Conservation (phyloP, 768 basidiomycete genomes). For the Hericium erinaceus region DNA sequence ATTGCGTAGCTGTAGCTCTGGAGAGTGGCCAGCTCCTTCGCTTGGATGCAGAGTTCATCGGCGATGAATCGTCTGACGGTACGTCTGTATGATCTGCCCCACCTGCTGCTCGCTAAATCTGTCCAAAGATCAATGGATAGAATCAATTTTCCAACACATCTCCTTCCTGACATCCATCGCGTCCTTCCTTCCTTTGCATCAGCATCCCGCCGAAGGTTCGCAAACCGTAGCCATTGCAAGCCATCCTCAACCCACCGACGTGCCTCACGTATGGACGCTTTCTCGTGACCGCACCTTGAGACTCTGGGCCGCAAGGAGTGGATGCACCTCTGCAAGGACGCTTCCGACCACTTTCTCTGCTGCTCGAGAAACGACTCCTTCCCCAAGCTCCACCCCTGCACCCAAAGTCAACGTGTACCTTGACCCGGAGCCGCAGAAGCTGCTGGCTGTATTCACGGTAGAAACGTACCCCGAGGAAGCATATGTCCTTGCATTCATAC, state of each 20-base stretch:
- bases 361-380: conserved; percentile 24
- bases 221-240: conserved; percentile 67
- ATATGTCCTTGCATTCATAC: conserved; percentile 64
- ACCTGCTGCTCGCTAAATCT: not conserved
- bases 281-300: conserved; percentile 81
- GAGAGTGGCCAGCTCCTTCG: conserved; percentile 58
- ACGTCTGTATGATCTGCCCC: conserved; percentile 17
- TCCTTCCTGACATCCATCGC: conserved; percentile 62
- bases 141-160: conserved; percentile 51
- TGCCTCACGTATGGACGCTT: conserved; percentile 72
- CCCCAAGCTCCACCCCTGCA: conserved; percentile 21
- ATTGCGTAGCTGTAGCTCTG: conserved; percentile 55
- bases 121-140: conserved; percentile 58
- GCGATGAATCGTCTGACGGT: conserved; percentile 52
- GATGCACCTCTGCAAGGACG: conserved; percentile 57
- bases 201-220: conserved; percentile 35
- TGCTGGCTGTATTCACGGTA: conserved; percentile 54
- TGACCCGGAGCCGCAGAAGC: conserved; percentile 49
- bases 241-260: conserved; percentile 67
- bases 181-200: conserved; percentile 40
- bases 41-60: conserved; percentile 54
- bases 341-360: conserved; percentile 30
- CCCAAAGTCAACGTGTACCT: conserved; percentile 39
- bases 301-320: conserved; percentile 72
- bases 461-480: conserved; percentile 40